Evolutionary conservation across 129 eudicot genomes (phyloP), one percentile per base, ranked within the genome.

Genomic region (Logfia minima): DNA sequence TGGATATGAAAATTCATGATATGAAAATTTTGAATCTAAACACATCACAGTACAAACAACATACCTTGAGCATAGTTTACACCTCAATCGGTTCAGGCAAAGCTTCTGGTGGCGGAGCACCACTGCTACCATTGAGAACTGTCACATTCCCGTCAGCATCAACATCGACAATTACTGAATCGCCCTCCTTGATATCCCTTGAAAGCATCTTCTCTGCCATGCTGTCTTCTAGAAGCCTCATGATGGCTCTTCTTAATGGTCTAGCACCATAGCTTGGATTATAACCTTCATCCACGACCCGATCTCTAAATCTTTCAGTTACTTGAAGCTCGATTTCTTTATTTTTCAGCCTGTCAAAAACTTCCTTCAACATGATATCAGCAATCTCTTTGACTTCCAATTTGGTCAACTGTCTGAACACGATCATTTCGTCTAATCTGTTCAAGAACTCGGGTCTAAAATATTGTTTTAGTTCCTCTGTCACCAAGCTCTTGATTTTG

Each of bases 151-250:
- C 96, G 3, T 89, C 96, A 6, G 88, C 79, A 77, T 89, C 98
- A n/a, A 92, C 91, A 55, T 92, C 98, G 0, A 89, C 91, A 61
- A 92, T 89, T 4, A 89, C 98, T 1, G 96, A 89, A 71, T 92
- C 98, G 0, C 98, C 98, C 53, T 92, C 98, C 62, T 92, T 92
- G 14, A 92, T 89, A 56, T 92, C 98, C 4, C 98, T 58, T 0
- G 93, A 76, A 9, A 92, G 88, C 98, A 92, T 92, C 88, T 89
- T 92, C 81, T 92, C 98, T 3, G 98, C 98, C 98, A 92, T 86
- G 70, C 96, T 82, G 60, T 92, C 98, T 82, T 92, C 98, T 80
- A 92, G 74, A 0, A 92, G 88, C 66, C 98, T 85, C 98, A 92
- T 89, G 19, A 92, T 92, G 1, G 98, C 96, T 45, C 98, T 81